phyloP scores from a whole-genome alignment of 2,329 filamentous ascomycete genomes.

The Trichoderma sp. region DNA sequence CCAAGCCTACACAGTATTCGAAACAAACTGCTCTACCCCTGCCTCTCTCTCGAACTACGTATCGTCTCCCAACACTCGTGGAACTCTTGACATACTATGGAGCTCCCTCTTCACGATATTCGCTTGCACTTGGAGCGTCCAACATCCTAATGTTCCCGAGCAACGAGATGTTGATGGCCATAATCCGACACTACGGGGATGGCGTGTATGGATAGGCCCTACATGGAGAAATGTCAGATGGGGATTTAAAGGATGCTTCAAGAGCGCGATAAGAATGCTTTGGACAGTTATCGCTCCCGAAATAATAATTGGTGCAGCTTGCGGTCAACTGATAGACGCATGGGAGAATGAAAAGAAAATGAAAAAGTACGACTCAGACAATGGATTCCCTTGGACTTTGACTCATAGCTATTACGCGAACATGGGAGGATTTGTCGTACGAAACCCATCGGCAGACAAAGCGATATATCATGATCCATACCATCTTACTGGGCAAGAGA shows the following conservation, averaged over 20 bases:
- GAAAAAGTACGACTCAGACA: fast-evolving
- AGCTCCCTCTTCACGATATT: slow-evolving; percentile 2
- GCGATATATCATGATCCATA: background rate
- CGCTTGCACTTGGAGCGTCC: background rate
- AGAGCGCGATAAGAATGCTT: background rate
- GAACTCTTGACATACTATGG: slow-evolving; percentile 8
- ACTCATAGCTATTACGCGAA: slow-evolving; percentile 2
- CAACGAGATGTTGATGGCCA: background rate
- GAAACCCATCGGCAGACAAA: background rate
- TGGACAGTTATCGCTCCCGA: background rate
- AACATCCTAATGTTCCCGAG: background rate
- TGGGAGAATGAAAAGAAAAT: fast-evolving
- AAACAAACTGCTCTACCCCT: background rate
- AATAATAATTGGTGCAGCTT: background rate
- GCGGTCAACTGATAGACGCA: background rate
- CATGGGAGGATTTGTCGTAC: slow-evolving; percentile 7
- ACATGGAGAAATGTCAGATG: background rate
- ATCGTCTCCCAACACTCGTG: background rate
- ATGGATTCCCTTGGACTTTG: background rate
- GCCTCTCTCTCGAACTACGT: background rate
- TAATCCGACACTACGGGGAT: background rate
- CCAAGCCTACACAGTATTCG: background rate
- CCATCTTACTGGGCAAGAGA: background rate
- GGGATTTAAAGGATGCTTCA: background rate
- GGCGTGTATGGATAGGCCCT: no score